These are phyloP conservation scores for Cordyceps militaris DNA, from an alignment of 2,329 filamentous ascomycete genomes.

Conservation along the genomic window DNA sequence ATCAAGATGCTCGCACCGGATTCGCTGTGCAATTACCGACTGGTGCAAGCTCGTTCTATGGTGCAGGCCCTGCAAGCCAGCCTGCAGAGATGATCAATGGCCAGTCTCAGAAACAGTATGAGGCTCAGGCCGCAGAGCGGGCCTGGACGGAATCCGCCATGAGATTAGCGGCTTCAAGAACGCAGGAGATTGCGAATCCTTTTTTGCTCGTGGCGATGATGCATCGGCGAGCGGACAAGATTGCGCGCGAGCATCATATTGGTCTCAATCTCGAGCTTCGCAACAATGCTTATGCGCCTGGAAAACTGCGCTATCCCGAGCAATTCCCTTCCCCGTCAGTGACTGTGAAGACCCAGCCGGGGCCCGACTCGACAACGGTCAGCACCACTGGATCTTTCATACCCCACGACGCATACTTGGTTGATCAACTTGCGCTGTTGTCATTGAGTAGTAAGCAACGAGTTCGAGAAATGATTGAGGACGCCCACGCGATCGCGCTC, in stretches of 20 bases:
- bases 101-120: conserved; percentile 54
- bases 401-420: conserved; percentile 66
- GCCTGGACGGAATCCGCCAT: conserved; percentile 61
- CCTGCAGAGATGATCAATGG: conserved; percentile 39
- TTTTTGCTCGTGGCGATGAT: conserved; percentile 61
- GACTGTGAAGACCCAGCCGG: conserved; percentile 47
- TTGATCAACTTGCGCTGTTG: conserved; percentile 75
- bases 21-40: conserved; percentile 46
- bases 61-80: conserved; percentile 60
- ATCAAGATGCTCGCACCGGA: conserved; percentile 43
- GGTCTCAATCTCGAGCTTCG: conserved; percentile 50
- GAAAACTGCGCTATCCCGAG: conserved; percentile 41
- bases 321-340: conserved; percentile 46
- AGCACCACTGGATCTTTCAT: conserved; percentile 62
- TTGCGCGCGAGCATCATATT: conserved; percentile 52
- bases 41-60: conserved; percentile 53
- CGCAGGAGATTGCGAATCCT: conserved; percentile 65
- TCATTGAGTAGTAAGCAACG: conserved; percentile 79
- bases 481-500: conserved; percentile 62
- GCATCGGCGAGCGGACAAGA: conserved; percentile 51
- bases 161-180: conserved; percentile 50
- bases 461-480: conserved; percentile 67
- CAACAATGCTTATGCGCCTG: conserved; percentile 35
- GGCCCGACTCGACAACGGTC: conserved; percentile 56
- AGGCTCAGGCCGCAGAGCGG: conserved; percentile 57